Evolutionary conservation across 140 eudicot genomes (phyloP), one percentile per base, ranked within the genome.

Genomic region (Senecio squalidus): DNA sequence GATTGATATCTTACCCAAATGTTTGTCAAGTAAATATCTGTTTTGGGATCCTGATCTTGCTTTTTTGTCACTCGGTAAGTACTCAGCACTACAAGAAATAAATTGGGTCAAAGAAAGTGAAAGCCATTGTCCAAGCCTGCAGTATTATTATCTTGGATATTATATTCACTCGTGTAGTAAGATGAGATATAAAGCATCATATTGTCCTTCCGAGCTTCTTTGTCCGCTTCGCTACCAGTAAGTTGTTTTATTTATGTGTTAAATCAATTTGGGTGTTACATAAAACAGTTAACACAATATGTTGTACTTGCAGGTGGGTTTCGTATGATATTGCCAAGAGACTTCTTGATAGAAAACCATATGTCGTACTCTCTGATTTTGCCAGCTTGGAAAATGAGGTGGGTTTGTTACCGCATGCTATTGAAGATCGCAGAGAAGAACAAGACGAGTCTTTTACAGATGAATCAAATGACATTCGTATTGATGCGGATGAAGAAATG

Each of bases 41-140:
- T 92, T 92, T 60, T 92, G 98, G 98, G 98, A 92, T 63, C 98
- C 98, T 7, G 96, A 92, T 56, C 64, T 74, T 25, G 96, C 98
- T 3, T 69, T 60, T 29, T 55, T 92, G 50, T 92, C 98, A 28
- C 92, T 92, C 14, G 98, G 96, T 18, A 92, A 92, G 73, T 87
- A 66, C 55, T 87, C 91, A 2, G 91, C 87, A 30, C 64, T 88
- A 15, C 75, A 81, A 67, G 96, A 84, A 79, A 84, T 88, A 30
- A 48, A 52, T 21, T 84, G 94, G 82, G 77, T 88, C 33, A 76
- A 51, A 53, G 94, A 84, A 74, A 84, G 63, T 50, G 67, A 79
- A 59, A 59, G 33, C 9, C 68, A 70, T 61, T 87, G 96, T 61
- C 80, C 83, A 0, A 84, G 80, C 59, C 80, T 88, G 25, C 79